phyloP scores from a whole-genome alignment of 75 land plant species.

The Cupressus sempervirens region DNA sequence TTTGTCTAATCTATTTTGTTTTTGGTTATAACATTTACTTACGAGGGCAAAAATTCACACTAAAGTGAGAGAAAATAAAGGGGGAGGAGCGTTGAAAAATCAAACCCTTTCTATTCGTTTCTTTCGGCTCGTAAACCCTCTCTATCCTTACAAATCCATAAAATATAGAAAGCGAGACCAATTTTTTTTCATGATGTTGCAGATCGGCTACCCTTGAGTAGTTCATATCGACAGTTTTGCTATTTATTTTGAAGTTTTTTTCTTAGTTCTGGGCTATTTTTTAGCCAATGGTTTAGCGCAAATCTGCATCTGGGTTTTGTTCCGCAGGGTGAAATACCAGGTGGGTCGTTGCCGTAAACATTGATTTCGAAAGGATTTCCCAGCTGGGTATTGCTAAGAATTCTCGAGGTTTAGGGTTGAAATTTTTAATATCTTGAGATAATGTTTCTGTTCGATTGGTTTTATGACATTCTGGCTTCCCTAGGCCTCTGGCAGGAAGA shows the following conservation, averaged over 20 bases:
- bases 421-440: neutral
- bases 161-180: neutral
- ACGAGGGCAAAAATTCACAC: too few relatives aligned
- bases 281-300: neutral
- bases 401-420: neutral
- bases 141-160: too few relatives aligned
- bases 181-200: neutral
- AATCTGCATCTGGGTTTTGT: neutral
- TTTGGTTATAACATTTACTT: too few relatives aligned
- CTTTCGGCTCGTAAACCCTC: too few relatives aligned
- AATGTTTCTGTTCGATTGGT: conserved; percentile 79
- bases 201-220: neutral
- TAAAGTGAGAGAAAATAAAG: too few relatives aligned
- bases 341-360: neutral
- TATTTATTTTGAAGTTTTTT: neutral
- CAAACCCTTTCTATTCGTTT: too few relatives aligned
- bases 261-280: neutral
- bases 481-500: conserved; percentile 77
- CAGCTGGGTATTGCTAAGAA: neutral
- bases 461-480: conserved; percentile 69
- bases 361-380: neutral
- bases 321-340: neutral
- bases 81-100: too few relatives aligned
- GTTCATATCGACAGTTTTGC: neutral
- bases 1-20: too few relatives aligned